phyloP scores from a whole-genome alignment of 108 stramenopile genomes.

The Skeletonema menzelii region DNA sequence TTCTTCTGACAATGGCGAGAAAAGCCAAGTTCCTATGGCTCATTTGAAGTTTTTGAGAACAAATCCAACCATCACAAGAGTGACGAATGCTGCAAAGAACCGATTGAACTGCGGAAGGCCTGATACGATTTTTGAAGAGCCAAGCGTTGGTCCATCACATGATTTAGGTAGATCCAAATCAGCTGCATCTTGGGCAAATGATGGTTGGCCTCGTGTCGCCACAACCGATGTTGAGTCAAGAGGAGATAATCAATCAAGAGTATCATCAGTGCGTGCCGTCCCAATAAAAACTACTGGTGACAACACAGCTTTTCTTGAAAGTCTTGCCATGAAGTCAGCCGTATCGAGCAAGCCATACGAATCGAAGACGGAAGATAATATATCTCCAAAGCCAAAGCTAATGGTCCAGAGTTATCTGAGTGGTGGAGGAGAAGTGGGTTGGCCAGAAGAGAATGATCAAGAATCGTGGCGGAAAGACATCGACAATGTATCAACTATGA shows the following conservation, averaged over 20 bases:
- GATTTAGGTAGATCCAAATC: slow-evolving; percentile 9
- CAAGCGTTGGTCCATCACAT: slow-evolving; percentile 10
- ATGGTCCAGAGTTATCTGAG: slow-evolving; percentile 1
- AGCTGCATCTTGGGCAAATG: slow-evolving; percentile 6
- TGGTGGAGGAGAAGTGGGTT: slow-evolving; percentile 24
- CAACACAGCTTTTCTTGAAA: slow-evolving; percentile 73
- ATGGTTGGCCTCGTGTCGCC: slow-evolving; percentile 4
- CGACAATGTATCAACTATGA: slow-evolving; percentile 17
- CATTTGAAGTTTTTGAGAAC: slow-evolving; percentile 66
- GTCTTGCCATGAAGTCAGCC: slow-evolving; percentile 67
- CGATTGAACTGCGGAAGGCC: slow-evolving; percentile 59
- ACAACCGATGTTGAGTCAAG: neutral
- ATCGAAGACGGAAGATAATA: slow-evolving; percentile 11
- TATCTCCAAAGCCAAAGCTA: slow-evolving; percentile 9
- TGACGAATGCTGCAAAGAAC: slow-evolving; percentile 30
- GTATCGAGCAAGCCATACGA: slow-evolving; percentile 44
- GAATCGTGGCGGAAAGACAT: slow-evolving; percentile 35
- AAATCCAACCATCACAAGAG: slow-evolving; percentile 44
- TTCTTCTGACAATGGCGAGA: slow-evolving; percentile 15
- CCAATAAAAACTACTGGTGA: slow-evolving; percentile 39
- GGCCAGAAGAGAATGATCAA: slow-evolving; percentile 38
- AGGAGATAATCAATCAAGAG: neutral
- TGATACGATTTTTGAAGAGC: slow-evolving; percentile 63
- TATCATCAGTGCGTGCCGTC: neutral
- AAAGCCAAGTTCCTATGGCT: slow-evolving; percentile 50